Evolutionary conservation across 106 monocot genomes (phyloP), one percentile per base, ranked within the genome.

Genomic region (Hemerocallis citrina): DNA sequence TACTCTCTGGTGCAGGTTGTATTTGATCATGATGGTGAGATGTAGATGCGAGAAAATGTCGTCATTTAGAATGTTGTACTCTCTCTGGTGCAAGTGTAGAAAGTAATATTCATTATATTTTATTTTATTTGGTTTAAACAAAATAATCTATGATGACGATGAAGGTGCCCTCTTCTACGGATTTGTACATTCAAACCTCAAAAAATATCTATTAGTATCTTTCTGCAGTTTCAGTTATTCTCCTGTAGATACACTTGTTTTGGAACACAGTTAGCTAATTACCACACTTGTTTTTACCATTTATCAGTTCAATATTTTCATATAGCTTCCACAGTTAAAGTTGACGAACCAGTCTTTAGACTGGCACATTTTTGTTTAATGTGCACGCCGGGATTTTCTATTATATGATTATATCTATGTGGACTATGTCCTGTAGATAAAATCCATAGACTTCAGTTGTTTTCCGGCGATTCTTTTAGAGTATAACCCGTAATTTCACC

Each of bases 21-120:
- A 37, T 95, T 95, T 74, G 95, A 95, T 62, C 86, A 90, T 77
- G 95, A 95, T 86, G 95, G 95, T 95, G 81, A 95, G 94, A 77
- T 55, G 42, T 50, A 25, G 65, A 61, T 62, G 42, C 63, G 47
- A 51, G 20, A 46, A 24, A 57, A 66, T 38, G 36, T 52, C 20
- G 70, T 63, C 46, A 62, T 45, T 39, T 35, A 31, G 49, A 71
- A 72, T 40, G 32, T 52, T 44, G 13, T 32, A 30, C 55, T 61
- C 3, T 62, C 33, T 47, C 27, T 56, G 17, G 41, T 55, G 1
- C 33, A 10, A 19, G 10, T 29, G 5, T 11, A 21, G 1, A 36
- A 57, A 0, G 34, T 34, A 34, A 34, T 19, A n/a, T 54, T 54
- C 8, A n/a, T 54, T 54, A 4, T 25, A 27, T 27, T 25, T 45